Base-by-base conservation (phyloP, 192 early-diverging fungal species). In the Gamsiella multidivaricata region DNA sequence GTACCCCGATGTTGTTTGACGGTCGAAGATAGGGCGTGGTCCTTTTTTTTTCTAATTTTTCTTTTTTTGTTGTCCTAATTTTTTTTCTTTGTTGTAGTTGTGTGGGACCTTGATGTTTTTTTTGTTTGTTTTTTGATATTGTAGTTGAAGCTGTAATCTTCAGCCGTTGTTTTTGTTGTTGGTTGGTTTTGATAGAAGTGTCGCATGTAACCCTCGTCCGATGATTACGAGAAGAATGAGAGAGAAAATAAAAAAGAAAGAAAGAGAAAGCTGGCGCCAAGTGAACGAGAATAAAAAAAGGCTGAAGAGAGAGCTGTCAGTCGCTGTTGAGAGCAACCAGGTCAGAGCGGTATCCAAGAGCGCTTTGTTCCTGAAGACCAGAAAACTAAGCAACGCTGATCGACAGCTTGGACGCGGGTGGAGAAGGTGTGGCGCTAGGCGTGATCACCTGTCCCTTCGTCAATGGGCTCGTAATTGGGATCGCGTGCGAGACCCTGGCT, bases 361-460 rank as follows among this genome's bases (percentile, higher is more conserved):
- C n/a, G n/a, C n/a, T n/a, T n/a, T n/a, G n/a, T n/a, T n/a, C n/a
- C n/a, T n/a, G n/a, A n/a, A n/a, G n/a, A n/a, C n/a, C n/a, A n/a
- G n/a, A n/a, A n/a, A n/a, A 32, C 39, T 69, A 59, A 22, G 31
- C 23, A 5, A 41, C 56, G 50, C 60, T 54, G 29, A 61, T 45
- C n/a, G 67, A 47, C 8, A 70, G 36, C 58, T 70, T 70, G 46
- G 55, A 51, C 22, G 67, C 25, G 10, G 67, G 57, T 17, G 67
- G 67, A 26, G 58, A 70, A 7, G 67, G 67, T 0, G 67, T 70
- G 3, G 67, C 67, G 22, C 67, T 70, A 20, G 67, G 67, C 3
- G 67, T 70, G 67, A 70, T 70, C 34, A 70, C 49, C 43, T 60
- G 67, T 18, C 57, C 43, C 57, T 70, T 70, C 17, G 67, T 70